Evolutionary conservation across 2,329 filamentous ascomycete species (phyloP).

Genomic region (Alternaria sp.): DNA sequence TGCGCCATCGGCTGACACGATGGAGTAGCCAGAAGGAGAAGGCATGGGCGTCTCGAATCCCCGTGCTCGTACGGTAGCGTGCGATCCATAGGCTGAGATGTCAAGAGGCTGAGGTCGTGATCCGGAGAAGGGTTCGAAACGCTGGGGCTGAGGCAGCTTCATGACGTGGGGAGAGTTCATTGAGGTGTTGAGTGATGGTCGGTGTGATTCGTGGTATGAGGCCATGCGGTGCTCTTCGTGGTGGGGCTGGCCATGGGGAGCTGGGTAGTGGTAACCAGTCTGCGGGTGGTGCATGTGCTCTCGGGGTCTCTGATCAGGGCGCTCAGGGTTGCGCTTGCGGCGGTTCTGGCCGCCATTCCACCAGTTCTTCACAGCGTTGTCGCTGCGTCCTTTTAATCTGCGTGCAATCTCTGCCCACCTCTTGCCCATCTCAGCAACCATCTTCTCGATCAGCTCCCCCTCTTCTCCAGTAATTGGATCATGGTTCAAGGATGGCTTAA

Average conservation of each 20-base stretch:
- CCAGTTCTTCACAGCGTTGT: constrained; percentile 98
- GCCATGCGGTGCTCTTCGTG: constrained; percentile 39
- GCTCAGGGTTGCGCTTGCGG: constrained; percentile 59
- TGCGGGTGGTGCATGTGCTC: constrained; percentile 46
- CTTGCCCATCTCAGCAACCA: constrained; percentile 82
- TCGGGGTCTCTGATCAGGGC: constrained; percentile 36
- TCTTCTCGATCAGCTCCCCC: constrained; percentile 74
- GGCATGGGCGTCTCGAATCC: constrained; percentile 66
- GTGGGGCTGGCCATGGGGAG: constrained; percentile 32
- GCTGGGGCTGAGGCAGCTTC: constrained; percentile 46
- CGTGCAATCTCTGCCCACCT: constrained; percentile 94
- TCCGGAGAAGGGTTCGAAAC: constrained; percentile 43
- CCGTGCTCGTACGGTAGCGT: constrained; percentile 35
- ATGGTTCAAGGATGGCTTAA: constrained; percentile 81
- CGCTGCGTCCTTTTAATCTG: constrained; percentile 81
- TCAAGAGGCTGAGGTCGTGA: constrained; percentile 47
- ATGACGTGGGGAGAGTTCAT: constrained; percentile 41
- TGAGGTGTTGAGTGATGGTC: constrained; percentile 39
- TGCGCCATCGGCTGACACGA: constrained; percentile 69
- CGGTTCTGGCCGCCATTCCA: constrained; percentile 95
- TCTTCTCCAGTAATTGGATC: constrained; percentile 84
- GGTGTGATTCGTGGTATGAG: constrained; percentile 42
- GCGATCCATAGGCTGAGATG: constrained; percentile 35
- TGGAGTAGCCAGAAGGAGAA: constrained; percentile 70
- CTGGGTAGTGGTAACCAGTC: constrained; percentile 41